Conservation (phyloP, 805 yeast species). For the Saturnispora saitoi region DNA sequence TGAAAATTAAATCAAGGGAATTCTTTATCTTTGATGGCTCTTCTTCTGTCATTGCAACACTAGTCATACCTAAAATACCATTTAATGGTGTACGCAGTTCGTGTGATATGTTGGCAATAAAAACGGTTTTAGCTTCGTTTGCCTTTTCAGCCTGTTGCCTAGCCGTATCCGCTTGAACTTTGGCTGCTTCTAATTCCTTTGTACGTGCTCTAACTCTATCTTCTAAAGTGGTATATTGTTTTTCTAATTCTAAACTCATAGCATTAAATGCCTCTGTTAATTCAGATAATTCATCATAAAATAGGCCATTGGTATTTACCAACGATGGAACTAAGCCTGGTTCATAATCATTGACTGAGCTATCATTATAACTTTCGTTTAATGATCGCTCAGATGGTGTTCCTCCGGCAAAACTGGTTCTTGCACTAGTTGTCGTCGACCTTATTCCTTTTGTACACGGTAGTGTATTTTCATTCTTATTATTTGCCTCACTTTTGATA, state of each 20-base stretch:
- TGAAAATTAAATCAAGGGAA: constrained; percentile 71
- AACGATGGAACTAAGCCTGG: constrained; percentile 17
- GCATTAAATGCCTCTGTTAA: constrained; percentile 82
- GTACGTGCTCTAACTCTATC: constrained; percentile 84
- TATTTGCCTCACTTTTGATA: not conserved
- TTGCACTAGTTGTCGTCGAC: not conserved
- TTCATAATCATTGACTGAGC: not conserved
- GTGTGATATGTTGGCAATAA: constrained; percentile 86
- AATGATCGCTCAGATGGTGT: constrained; percentile 9
- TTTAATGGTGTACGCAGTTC: constrained; percentile 93
- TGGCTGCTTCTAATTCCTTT: constrained; percentile 78
- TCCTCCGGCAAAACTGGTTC: constrained; percentile 8
- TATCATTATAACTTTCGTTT: constrained; percentile 10
- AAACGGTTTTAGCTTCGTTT: constrained; percentile 91
- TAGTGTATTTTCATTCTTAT: not conserved
- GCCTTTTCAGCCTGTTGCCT: constrained; percentile 60
- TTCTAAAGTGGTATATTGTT: constrained; percentile 77
- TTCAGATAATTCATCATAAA: constrained; percentile 81
- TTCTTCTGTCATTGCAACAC: constrained; percentile 82
- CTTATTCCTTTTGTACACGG: not conserved
- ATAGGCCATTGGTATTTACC: constrained; percentile 31
- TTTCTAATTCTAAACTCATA: constrained; percentile 81
- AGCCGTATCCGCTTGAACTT: constrained; percentile 55
- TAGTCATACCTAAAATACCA: constrained; percentile 94
- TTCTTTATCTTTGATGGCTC: constrained; percentile 61